phyloP scores from a whole-genome alignment of 495 filamentous ascomycete genomes.

The Articulospora tetracladia region DNA sequence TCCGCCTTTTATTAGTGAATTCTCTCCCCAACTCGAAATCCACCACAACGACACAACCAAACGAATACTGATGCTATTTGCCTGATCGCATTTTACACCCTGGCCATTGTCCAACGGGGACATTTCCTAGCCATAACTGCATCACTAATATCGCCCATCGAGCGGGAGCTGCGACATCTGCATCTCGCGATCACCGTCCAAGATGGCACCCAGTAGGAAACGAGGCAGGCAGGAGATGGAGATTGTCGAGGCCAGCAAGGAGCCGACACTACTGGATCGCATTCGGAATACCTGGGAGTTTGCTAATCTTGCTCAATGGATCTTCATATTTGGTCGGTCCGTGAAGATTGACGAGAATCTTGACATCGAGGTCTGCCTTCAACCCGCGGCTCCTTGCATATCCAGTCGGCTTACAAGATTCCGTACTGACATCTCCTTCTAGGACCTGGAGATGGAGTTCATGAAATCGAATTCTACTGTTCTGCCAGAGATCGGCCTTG shows the following conservation, averaged over 20 bases:
- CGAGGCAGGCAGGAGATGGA: slow-evolving; percentile 67
- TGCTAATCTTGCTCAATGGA: slow-evolving; percentile 89
- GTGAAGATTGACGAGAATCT: slow-evolving; percentile 86
- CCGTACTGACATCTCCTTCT: slow-evolving; percentile 5
- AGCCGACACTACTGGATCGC: slow-evolving; percentile 54
- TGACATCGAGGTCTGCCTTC: slow-evolving; percentile 71
- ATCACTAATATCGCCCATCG: too few relatives aligned
- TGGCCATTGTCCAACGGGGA: neutral
- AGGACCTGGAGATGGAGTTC: slow-evolving; percentile 90
- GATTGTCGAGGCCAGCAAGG: slow-evolving; percentile 39
- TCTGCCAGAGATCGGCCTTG: slow-evolving; percentile 78
- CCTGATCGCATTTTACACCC: neutral
- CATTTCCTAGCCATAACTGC: neutral
- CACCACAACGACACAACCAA: neutral
- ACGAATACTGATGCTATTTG: neutral
- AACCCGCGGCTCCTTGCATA: neutral
- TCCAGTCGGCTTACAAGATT: neutral
- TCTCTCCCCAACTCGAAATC: neutral
- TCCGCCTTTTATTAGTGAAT: neutral
- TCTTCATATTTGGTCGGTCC: slow-evolving; percentile 80
- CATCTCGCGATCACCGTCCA: slow-evolving; percentile 7
- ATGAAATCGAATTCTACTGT: slow-evolving; percentile 72
- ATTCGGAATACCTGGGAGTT: slow-evolving; percentile 94
- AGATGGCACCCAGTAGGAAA: slow-evolving; percentile 61
- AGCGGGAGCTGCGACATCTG: neutral